These are phyloP conservation scores for Pythium sukuiense DNA, from an alignment of 352 stramenopile species.

Conservation along the genomic window DNA sequence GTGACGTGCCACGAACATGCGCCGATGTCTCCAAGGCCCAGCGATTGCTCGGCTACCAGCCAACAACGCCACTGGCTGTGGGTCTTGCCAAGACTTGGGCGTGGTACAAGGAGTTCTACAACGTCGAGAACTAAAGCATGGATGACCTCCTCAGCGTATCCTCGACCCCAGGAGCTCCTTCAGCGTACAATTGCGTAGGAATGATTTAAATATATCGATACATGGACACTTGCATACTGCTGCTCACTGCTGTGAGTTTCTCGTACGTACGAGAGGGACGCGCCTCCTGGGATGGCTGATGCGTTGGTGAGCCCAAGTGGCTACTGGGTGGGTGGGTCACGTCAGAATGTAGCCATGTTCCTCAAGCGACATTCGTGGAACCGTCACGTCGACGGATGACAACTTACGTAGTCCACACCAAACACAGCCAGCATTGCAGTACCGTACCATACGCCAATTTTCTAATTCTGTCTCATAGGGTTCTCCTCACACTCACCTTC, in stretches of 20 bases:
- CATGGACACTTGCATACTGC: neutral
- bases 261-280: too few relatives aligned
- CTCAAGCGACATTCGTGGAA: neutral
- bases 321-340: neutral
- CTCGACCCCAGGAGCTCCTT: neutral
- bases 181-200: conserved; percentile 13
- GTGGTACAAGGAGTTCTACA: conserved; percentile 90
- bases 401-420: neutral
- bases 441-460: neutral
- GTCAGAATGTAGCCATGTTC: conserved; percentile 7
- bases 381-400: neutral
- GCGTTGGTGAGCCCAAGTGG: neutral
- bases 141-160: too few relatives aligned
- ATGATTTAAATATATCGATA: conserved; percentile 22
- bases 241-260: too few relatives aligned
- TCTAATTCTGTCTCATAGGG: neutral
- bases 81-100: conserved; percentile 92
- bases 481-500: neutral
- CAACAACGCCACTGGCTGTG: conserved; percentile 91
- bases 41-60: conserved; percentile 94
- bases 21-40: conserved; percentile 95
- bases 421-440: neutral
- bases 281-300: too few relatives aligned
- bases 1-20: conserved; percentile 96
- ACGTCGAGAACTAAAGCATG: conserved; percentile 15